Percentiles rank a stretch among this genome's conserved stretches.
Evolutionary conservation across 2,329 filamentous ascomycete genomes (phyloP).

Genomic region (Rugonectria rugulosa): DNA sequence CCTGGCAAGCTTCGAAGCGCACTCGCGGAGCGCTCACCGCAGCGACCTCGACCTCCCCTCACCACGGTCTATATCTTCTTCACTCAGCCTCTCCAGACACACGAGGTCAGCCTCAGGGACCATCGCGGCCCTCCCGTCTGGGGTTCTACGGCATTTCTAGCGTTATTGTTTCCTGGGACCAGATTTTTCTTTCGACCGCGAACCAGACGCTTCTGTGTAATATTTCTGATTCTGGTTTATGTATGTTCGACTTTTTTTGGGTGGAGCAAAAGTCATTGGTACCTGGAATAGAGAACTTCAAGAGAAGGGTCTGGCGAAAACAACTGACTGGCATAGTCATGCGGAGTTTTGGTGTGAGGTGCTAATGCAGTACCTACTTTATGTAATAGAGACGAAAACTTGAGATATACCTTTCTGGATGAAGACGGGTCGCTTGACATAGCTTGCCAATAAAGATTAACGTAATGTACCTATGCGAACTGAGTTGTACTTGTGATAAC

Average conservation of each 20-base stretch:
- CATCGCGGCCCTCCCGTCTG: constrained; percentile 6
- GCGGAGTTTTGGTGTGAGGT: constrained; percentile 29
- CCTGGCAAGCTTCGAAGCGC: constrained; percentile 16
- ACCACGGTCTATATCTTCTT: constrained; percentile 16
- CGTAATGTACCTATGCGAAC: not conserved
- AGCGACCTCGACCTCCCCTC: constrained; percentile 4
- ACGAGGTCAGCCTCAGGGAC: not conserved
- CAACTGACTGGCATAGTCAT: constrained; percentile 19
- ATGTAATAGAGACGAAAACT: constrained; percentile 20
- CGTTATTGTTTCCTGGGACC: constrained; percentile 29
- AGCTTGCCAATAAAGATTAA: not conserved
- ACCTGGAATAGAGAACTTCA: constrained; percentile 27
- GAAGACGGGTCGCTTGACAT: constrained; percentile 4
- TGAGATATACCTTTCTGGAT: constrained; percentile 7
- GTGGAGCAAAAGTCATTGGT: constrained; percentile 20
- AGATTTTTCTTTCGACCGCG: constrained; percentile 20
- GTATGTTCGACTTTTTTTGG: constrained; percentile 29
- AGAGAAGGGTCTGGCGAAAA: constrained; percentile 15
- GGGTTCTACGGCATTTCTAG: constrained; percentile 28
- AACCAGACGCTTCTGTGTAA: constrained; percentile 39
- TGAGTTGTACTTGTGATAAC: not conserved
- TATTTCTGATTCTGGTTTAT: constrained; percentile 41
- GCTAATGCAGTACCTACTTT: constrained; percentile 11
- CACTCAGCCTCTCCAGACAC: constrained; percentile 16
- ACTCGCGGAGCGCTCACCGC: constrained; percentile 11